A percentile compares a stretch with the other conserved stretches of the same genome.
Evolutionary conservation across 139 green algal genomes (phyloP).

Genomic region (Gonium pectorale): DNA sequence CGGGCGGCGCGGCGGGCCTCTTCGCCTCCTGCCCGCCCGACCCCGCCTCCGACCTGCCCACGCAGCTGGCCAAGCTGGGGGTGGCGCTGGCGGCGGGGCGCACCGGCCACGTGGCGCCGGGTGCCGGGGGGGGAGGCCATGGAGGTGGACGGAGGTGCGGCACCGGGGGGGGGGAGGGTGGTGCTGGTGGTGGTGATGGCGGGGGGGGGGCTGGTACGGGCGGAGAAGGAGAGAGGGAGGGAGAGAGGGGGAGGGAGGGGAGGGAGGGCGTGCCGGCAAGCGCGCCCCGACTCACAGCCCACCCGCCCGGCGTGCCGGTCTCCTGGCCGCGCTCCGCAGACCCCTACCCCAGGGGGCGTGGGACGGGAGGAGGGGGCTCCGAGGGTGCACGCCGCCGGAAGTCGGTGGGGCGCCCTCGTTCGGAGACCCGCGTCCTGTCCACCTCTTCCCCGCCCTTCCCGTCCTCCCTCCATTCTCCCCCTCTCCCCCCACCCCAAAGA

Average conservation of each 20-base stretch:
- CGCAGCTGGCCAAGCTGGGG: constrained; percentile 86
- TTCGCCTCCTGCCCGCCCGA: constrained; percentile 68
- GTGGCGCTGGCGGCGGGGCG: constrained; percentile 70
- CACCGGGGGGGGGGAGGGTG: background rate
- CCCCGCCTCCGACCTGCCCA: constrained; percentile 74
- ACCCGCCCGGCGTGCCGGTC: no score
- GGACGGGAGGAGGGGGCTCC: no score
- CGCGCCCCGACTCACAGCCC: no score
- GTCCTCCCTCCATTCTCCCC: background rate
- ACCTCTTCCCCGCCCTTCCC: no score
- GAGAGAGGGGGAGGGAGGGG: background rate
- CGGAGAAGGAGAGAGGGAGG: no score
- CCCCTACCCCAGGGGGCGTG: no score
- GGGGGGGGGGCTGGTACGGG: no score
- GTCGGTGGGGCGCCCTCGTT: no score
- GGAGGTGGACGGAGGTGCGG: constrained; percentile 37
- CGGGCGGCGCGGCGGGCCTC: constrained; percentile 47
- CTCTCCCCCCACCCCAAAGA: background rate
- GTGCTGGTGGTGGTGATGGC: no score
- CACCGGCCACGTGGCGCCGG: constrained; percentile 56
- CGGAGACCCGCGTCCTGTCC: no score
- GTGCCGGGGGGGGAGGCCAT: constrained; percentile 16
- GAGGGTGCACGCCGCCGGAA: no score
- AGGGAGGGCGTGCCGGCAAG: background rate
- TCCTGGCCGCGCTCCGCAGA: no score